Conservation (phyloP, 2,329 filamentous ascomycete genomes). For the Ophiocordyceps polyrhachis-furcata region DNA sequence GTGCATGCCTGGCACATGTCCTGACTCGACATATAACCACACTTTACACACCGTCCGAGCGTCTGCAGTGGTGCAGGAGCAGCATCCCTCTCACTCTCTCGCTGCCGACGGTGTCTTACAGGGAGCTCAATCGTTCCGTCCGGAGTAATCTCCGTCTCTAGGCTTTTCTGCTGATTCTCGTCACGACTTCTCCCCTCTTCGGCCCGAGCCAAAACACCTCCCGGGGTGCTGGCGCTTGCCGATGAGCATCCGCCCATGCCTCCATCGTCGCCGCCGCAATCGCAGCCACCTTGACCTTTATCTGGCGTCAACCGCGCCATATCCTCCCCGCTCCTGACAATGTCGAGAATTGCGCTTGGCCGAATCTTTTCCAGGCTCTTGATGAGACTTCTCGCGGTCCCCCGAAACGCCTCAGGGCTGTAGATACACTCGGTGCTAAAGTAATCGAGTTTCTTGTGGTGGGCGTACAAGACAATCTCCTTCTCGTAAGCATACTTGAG, state of each 20-base stretch:
- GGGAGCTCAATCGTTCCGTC: constrained; percentile 16
- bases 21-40: constrained; percentile 93
- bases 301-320: constrained; percentile 58
- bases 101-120: constrained; percentile 11
- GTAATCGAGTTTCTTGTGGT: constrained; percentile 93
- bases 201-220: constrained; percentile 66
- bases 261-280: constrained; percentile 19
- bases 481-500: constrained; percentile 98
- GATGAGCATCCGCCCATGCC: constrained; percentile 51
- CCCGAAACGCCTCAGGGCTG: constrained; percentile 88
- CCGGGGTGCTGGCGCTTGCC: constrained; percentile 42
- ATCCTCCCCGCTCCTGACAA: constrained; percentile 87
- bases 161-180: constrained; percentile 5
- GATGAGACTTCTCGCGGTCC: constrained; percentile 77
- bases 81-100: constrained; percentile 11
- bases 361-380: constrained; percentile 89
- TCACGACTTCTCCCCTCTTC: constrained; percentile 30
- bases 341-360: constrained; percentile 85
- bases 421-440: constrained; percentile 98
- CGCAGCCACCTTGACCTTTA: constrained; percentile 16
- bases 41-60: constrained; percentile 67
- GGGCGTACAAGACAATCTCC: constrained; percentile 93
- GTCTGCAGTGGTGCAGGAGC: constrained; percentile 39
- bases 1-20: constrained; percentile 85
- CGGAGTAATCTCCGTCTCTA: constrained; percentile 15